These are phyloP conservation scores for Aschersonia sp. DNA, from an alignment of 2,329 filamentous ascomycete species.

Conservation along the genomic window DNA sequence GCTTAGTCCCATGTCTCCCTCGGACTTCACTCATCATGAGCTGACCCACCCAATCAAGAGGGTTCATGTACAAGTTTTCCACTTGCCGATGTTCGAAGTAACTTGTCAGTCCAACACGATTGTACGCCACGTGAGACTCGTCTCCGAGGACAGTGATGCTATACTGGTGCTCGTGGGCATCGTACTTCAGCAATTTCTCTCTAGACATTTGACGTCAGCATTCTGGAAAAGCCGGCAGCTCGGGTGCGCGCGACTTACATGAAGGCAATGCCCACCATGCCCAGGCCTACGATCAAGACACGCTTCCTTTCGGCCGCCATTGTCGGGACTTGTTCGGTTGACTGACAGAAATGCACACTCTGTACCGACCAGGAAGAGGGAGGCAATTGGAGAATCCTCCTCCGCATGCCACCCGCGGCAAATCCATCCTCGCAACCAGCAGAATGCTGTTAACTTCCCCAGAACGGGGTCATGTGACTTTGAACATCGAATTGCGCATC, in stretches of 20 bases:
- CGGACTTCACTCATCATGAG: not conserved
- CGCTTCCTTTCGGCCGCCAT: constrained; percentile 30
- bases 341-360: not conserved
- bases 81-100: constrained; percentile 80
- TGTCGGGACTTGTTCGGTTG: no score
- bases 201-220: constrained; percentile 24
- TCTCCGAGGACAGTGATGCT: constrained; percentile 77
- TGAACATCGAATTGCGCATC: constrained; percentile 1
- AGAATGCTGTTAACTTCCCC: not conserved
- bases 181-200: constrained; percentile 79
- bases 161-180: constrained; percentile 60
- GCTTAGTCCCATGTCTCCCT: no score
- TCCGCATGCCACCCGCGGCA: not conserved
- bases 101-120: constrained; percentile 74
- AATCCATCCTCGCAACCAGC: not conserved
- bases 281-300: constrained; percentile 72
- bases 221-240: not conserved
- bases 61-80: constrained; percentile 79
- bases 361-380: not conserved
- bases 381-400: not conserved
- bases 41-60: constrained; percentile 56
- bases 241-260: constrained; percentile 43
- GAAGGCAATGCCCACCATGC: constrained; percentile 84
- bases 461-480: not conserved
- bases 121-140: constrained; percentile 78